Percentiles rank a stretch among this genome's conserved stretches.
These are phyloP conservation scores for Diaporthe citriasiana DNA, from an alignment of 2,329 filamentous ascomycete species.

Conservation along the genomic window DNA sequence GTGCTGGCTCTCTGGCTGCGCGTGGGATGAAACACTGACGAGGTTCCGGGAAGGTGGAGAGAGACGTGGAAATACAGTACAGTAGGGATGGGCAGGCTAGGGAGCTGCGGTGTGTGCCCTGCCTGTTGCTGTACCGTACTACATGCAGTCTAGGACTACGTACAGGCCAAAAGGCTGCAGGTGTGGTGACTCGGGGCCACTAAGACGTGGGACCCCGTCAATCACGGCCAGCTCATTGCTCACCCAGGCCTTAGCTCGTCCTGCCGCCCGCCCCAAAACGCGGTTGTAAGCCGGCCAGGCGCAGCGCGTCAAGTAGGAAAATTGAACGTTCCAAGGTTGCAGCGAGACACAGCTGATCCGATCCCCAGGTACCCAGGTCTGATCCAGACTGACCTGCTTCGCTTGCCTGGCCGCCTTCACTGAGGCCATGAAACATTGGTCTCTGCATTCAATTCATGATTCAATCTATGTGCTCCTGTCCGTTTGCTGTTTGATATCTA, in stretches of 20 bases:
- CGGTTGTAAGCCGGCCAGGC: slow-evolving; percentile 32
- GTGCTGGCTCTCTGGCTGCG: not conserved
- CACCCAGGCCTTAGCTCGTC: not conserved
- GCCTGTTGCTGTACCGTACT: not conserved
- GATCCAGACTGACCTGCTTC: not conserved
- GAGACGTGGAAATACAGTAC: slow-evolving; percentile 1
- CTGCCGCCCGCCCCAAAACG: slow-evolving; percentile 39
- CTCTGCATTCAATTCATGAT: slow-evolving; percentile 2
- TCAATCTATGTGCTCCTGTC: not conserved
- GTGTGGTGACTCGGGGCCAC: slow-evolving; percentile 17
- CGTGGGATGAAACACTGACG: slow-evolving; percentile 26
- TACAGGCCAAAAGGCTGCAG: not conserved
- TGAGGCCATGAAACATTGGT: slow-evolving; percentile 23
- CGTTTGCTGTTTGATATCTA: slow-evolving; percentile 1
- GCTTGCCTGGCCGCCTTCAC: slow-evolving; percentile 15
- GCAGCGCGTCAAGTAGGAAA: slow-evolving; percentile 24
- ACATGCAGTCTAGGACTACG: slow-evolving; percentile 1
- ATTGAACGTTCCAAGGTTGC: slow-evolving; percentile 21
- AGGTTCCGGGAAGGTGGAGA: slow-evolving; percentile 17
- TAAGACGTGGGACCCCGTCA: slow-evolving; percentile 16
- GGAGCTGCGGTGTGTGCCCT: not conserved
- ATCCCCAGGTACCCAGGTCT: slow-evolving; percentile 6
- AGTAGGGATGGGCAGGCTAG: not conserved
- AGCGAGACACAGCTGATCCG: slow-evolving; percentile 37
- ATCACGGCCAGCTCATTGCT: slow-evolving; percentile 11